A percentile compares a stretch with the other conserved stretches of the same genome.
These are phyloP conservation scores for Rutstroemia sp. DNA, from an alignment of 2,329 filamentous ascomycete genomes.

Conservation along the genomic window DNA sequence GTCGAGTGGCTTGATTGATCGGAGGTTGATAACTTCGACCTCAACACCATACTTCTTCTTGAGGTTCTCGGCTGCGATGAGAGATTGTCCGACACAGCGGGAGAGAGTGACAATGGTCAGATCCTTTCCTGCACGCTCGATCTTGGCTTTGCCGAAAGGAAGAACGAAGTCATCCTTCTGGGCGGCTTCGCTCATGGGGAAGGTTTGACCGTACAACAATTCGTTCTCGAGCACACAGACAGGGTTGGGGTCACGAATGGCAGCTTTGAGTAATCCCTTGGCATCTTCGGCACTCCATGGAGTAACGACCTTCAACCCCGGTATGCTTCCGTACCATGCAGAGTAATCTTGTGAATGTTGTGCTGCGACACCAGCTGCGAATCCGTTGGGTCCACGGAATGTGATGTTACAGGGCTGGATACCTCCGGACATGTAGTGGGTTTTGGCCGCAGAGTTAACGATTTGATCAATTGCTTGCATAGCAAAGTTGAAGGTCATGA, in stretches of 20 bases:
- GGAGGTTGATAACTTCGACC: constrained; percentile 94
- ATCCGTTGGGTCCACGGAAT: constrained; percentile 98
- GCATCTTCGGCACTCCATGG: constrained; percentile 97
- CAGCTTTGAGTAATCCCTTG: constrained; percentile 95
- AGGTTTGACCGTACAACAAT: constrained; percentile 83
- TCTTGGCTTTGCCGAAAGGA: constrained; percentile 98
- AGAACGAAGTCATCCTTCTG: constrained; percentile 96
- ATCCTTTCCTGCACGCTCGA: constrained; percentile 93
- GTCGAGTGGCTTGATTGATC: constrained; percentile 94
- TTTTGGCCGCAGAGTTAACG: constrained; percentile 98
- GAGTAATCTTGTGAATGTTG: constrained; percentile 99
- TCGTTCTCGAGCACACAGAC: constrained; percentile 88
- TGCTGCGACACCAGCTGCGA: constrained; percentile 87
- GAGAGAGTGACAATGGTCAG: constrained; percentile 92
- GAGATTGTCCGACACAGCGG: constrained; percentile 87
- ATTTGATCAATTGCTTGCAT: constrained; percentile 99
- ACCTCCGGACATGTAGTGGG: constrained; percentile 99
- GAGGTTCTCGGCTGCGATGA: constrained; percentile 80
- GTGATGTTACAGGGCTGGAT: constrained; percentile 99
- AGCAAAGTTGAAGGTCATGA: constrained; percentile 99
- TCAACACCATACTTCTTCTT: constrained; percentile 97
- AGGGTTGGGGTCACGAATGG: constrained; percentile 96
- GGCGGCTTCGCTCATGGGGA: constrained; percentile 95
- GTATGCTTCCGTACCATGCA: constrained; percentile 97
- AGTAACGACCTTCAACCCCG: constrained; percentile 91